A percentile compares a stretch with the other conserved stretches of the same genome.
These are phyloP conservation scores for Penicillium mononematosum DNA, from an alignment of 495 filamentous ascomycete species.

Conservation along the genomic window DNA sequence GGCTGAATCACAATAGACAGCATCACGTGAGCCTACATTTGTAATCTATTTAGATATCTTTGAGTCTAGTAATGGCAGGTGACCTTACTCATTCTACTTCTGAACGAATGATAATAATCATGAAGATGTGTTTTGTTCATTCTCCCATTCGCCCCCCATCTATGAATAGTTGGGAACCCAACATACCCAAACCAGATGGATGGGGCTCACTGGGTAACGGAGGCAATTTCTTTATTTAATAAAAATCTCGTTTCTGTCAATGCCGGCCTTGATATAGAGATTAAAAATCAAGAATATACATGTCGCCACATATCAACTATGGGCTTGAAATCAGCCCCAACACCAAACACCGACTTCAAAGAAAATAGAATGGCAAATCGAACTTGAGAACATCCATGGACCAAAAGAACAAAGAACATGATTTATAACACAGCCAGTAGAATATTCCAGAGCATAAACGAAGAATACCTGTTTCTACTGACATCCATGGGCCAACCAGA, in stretches of 20 bases:
- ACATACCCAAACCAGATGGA: neutral
- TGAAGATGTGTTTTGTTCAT: neutral
- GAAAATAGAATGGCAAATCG: neutral
- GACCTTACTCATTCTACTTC: neutral
- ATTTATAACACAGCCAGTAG: neutral
- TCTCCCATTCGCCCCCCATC: neutral
- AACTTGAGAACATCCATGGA: neutral
- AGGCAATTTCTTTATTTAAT: neutral
- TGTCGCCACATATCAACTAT: too few relatives aligned
- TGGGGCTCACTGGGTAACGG: neutral
- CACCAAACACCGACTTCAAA: too few relatives aligned
- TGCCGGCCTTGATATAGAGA: neutral
- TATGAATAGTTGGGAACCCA: neutral
- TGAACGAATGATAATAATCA: neutral
- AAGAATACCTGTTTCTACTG: neutral
- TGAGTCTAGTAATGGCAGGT: neutral
- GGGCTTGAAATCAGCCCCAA: too few relatives aligned
- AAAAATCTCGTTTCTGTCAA: neutral
- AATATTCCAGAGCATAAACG: neutral
- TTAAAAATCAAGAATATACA: too few relatives aligned
- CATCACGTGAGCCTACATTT: neutral
- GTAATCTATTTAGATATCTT: neutral
- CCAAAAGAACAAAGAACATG: neutral
- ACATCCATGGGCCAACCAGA: neutral
- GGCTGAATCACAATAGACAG: neutral